Base-by-base conservation (phyloP, 208 protist genomes). In the Herpetomonas tarakana region DNA sequence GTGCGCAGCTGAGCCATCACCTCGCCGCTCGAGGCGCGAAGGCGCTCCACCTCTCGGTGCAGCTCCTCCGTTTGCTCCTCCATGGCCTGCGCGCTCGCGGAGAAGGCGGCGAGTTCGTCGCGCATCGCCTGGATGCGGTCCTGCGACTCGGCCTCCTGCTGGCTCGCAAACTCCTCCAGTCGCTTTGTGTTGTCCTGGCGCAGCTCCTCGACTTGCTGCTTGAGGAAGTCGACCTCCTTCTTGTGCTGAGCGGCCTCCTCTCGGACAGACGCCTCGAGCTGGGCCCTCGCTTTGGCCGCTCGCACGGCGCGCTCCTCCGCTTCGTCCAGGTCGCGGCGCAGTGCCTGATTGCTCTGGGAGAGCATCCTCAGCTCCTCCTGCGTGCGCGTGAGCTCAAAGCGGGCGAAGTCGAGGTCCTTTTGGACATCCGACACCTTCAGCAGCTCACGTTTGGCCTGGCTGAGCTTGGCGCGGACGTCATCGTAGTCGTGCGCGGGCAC, bases 401-500 rank as follows among this genome's bases (percentile, higher is more conserved):
- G 77, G 19, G 78, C 65, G 35, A 85, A 77, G 45, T 96, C 89
- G 27, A 96, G 61, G 26, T 93, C 89, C 22, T 85, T 77, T 49
- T 92, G 82, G 29, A 80, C 73, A 57, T 88, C 84, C 0, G 78
- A 84, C 47, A 84, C 59, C 63, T 83, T 86, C 11, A 96, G 59
- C 28, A 86, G 68, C 64, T 96, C 89, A 0, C 89, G 81, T 47
- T 83, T 92, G 21, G 75, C 60, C 46, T 96, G 81, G 55, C 70
- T 88, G 46, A 81, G 81, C 12, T 77, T 69, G 22, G 77, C 61
- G 16, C 86, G 81, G 19, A 96, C 71, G 2, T 96, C 86, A 54
- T 96, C 89, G 47, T 85, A 84, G 63, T 96, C 89, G 18, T 90
- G 78, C 3, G 86, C 68, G 1, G 83, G 80, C 27, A 89, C 76